A percentile compares a stretch with the other conserved stretches of the same genome.
Conservation (phyloP, 345 rosid genomes). For the Eucalyptus pauciflora region DNA sequence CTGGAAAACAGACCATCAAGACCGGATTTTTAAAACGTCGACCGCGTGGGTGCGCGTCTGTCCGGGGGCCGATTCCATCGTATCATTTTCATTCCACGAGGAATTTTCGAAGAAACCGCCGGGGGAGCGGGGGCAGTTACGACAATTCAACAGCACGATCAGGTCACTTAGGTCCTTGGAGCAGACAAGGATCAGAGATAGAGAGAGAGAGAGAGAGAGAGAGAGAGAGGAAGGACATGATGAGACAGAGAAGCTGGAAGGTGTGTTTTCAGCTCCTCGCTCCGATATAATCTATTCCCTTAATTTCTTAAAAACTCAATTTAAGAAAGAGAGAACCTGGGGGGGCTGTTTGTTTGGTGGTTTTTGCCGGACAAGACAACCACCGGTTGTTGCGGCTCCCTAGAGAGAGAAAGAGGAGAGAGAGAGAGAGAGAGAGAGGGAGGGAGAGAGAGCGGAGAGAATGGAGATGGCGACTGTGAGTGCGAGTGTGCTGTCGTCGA, state of each 20-base stretch:
- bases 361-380: background rate
- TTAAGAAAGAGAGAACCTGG: background rate
- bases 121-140: background rate
- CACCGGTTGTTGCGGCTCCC: background rate
- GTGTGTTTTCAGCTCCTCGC: background rate
- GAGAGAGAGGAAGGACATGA: background rate
- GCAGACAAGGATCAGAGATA: background rate
- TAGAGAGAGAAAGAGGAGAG: background rate
- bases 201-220: background rate
- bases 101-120: background rate
- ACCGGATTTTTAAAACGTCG: background rate
- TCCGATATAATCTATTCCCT: background rate
- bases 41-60: background rate
- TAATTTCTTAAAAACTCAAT: background rate
- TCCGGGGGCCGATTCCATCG: background rate
- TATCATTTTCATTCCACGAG: background rate
- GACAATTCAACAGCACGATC: background rate
- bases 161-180: background rate
- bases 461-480: background rate
- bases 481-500: background rate
- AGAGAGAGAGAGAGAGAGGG: background rate
- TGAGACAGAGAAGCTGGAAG: background rate
- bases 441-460: background rate
- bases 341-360: background rate
- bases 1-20: background rate